A percentile compares a stretch with the other conserved stretches of the same genome.
These are phyloP conservation scores for Colletotrichum theobromicola DNA, from an alignment of 2,329 filamentous ascomycete species.

Conservation along the genomic window DNA sequence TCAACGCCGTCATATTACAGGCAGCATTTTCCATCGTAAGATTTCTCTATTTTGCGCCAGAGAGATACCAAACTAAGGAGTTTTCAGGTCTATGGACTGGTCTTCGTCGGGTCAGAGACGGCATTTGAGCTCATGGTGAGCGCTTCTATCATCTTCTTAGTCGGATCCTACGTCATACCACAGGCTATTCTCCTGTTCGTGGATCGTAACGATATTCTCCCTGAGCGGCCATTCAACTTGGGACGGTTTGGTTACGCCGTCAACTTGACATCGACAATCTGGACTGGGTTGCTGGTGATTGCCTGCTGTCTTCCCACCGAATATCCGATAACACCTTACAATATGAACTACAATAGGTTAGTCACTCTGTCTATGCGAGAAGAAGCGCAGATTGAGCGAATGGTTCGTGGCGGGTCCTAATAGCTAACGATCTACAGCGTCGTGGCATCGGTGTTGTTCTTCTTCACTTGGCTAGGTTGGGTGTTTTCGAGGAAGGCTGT, in stretches of 20 bases:
- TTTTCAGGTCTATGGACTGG: slow-evolving; percentile 29
- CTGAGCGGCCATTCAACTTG: slow-evolving; percentile 27
- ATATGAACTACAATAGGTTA: not conserved
- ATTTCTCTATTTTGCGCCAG: not conserved
- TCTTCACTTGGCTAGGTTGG: not conserved
- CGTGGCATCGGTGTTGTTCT: not conserved
- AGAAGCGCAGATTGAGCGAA: too few relatives aligned
- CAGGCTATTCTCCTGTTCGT: slow-evolving; percentile 29
- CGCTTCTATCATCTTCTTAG: slow-evolving; percentile 29
- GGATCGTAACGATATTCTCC: slow-evolving; percentile 29
- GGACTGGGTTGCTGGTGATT: not conserved
- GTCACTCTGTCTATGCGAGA: not conserved
- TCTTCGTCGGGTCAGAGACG: slow-evolving; percentile 33
- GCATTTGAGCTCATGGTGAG: slow-evolving; percentile 32
- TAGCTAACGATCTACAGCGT: not conserved
- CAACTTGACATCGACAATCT: slow-evolving; percentile 17
- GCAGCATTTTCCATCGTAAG: not conserved
- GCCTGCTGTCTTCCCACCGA: not conserved
- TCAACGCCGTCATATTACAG: slow-evolving; percentile 24
- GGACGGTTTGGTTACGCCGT: slow-evolving; percentile 27
- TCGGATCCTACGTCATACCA: slow-evolving; percentile 29
- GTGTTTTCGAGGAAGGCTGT: not conserved
- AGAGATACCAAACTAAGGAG: not conserved
- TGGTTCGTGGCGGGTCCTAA: not conserved
- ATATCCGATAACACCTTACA: not conserved